Conservation (phyloP, 2,329 filamentous ascomycete species). For the Kalaharituber pfeilii region DNA sequence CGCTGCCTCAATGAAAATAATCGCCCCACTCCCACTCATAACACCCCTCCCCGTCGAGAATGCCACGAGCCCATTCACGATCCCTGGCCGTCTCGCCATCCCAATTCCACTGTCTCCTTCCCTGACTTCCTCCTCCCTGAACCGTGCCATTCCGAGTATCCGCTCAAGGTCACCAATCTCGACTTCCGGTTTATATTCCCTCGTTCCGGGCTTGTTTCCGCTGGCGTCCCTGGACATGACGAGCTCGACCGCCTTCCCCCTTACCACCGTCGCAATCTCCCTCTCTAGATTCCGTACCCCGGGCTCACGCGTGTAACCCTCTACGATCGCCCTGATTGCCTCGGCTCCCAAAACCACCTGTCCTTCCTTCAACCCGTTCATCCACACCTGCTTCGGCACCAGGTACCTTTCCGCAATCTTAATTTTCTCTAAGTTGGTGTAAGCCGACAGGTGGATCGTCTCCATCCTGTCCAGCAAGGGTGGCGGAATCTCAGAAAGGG, state of each 20-base stretch:
- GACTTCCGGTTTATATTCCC: constrained; percentile 56
- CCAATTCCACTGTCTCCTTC: too few species aligned
- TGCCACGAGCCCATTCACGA: constrained; percentile 89
- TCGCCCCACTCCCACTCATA: constrained; percentile 60
- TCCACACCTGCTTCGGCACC: constrained; percentile 86
- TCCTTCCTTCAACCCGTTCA: constrained; percentile 59
- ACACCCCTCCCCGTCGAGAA: constrained; percentile 52
- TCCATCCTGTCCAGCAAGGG: constrained; percentile 94
- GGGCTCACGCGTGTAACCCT: constrained; percentile 87
- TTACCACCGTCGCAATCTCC: constrained; percentile 85
- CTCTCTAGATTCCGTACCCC: constrained; percentile 92
- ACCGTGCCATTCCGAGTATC: constrained; percentile 83
- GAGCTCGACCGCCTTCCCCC: constrained; percentile 86
- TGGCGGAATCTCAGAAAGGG: constrained; percentile 82
- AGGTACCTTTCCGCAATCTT: constrained; percentile 86
- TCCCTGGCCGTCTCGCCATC: constrained; percentile 78
- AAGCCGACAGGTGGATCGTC: constrained; percentile 79
- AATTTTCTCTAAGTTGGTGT: constrained; percentile 91
- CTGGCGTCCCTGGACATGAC: constrained; percentile 71
- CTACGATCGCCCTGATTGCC: constrained; percentile 87
- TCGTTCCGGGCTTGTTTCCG: too few species aligned
- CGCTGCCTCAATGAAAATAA: constrained; percentile 94
- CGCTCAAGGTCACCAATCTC: constrained; percentile 67
- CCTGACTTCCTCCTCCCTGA: constrained; percentile 89
- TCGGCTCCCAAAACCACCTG: constrained; percentile 64